phyloP scores from a whole-genome alignment of 148 eudicot species.

The Fagopyrum tataricum region DNA sequence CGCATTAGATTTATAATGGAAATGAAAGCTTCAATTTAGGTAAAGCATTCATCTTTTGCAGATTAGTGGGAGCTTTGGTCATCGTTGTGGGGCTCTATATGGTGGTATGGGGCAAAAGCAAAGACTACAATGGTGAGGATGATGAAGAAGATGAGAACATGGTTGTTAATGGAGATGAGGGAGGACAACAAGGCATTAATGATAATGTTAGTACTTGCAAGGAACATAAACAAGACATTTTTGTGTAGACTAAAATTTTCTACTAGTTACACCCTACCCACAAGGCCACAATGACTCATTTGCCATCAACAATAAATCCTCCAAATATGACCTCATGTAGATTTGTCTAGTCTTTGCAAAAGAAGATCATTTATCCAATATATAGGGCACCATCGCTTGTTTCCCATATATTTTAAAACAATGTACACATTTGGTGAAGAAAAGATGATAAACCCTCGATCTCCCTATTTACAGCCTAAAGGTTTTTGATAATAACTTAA shows the following conservation, averaged over 20 bases:
- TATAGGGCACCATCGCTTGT: too few relatives aligned
- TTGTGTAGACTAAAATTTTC: neutral
- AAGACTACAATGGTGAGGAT: constrained; percentile 27
- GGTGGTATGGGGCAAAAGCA: constrained; percentile 67
- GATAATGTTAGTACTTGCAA: constrained; percentile 4
- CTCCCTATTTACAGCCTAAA: too few relatives aligned
- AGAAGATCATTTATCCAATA: too few relatives aligned
- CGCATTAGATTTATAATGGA: too few relatives aligned
- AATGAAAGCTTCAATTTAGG: neutral
- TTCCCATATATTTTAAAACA: too few relatives aligned
- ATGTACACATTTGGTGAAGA: too few relatives aligned
- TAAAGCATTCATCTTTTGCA: constrained; percentile 18
- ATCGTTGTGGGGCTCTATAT: constrained; percentile 54
- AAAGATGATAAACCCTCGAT: too few relatives aligned
- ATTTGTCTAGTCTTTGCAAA: too few relatives aligned
- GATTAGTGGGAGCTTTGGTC: constrained; percentile 50
- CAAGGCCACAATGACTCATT: neutral
- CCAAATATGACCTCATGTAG: too few relatives aligned
- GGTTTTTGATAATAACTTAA: too few relatives aligned
- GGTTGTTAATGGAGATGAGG: constrained; percentile 16
- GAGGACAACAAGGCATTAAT: constrained; percentile 7
- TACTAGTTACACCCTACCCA: constrained; percentile 6
- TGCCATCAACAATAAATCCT: neutral
- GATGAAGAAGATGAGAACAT: neutral
- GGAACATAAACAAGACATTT: neutral